phyloP scores from a whole-genome alignment of 768 basidiomycete genomes.

The Fomitopsis pulvina region DNA sequence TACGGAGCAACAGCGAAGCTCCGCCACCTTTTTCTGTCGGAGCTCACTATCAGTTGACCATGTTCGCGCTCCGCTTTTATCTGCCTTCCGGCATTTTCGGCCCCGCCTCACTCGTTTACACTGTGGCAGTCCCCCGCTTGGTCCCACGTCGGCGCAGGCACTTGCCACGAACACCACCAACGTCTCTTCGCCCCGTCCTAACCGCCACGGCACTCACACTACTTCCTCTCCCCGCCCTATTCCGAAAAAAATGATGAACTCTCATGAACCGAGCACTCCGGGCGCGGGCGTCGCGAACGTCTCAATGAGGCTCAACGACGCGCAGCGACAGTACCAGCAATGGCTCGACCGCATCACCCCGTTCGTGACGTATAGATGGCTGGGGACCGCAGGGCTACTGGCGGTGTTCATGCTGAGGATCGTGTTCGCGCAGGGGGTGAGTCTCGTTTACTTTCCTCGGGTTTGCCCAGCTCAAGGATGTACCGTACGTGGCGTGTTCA shows the following conservation, averaged over 20 bases:
- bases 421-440: slow-evolving; percentile 82
- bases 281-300: slow-evolving; percentile 21
- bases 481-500: slow-evolving; percentile 26
- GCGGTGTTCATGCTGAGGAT: slow-evolving; percentile 80
- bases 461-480: slow-evolving; percentile 6
- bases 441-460: slow-evolving; percentile 29
- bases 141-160: too few species aligned
- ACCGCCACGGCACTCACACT: background rate
- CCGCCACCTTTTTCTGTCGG: too few species aligned
- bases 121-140: too few species aligned
- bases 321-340: slow-evolving; percentile 80
- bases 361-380: slow-evolving; percentile 84
- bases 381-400: slow-evolving; percentile 65
- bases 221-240: background rate
- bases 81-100: too few species aligned
- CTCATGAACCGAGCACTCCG: slow-evolving; percentile 14
- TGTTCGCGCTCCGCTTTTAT: too few species aligned
- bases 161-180: background rate
- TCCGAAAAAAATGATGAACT: slow-evolving; percentile 19
- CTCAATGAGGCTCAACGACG: slow-evolving; percentile 34
- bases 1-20: too few species aligned
- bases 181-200: background rate
- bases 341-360: slow-evolving; percentile 91
- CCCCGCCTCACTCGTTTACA: too few species aligned
- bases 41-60: too few species aligned